These are phyloP conservation scores for Sphaerulina populicola DNA, from an alignment of 2,329 filamentous ascomycete genomes.

Conservation along the genomic window DNA sequence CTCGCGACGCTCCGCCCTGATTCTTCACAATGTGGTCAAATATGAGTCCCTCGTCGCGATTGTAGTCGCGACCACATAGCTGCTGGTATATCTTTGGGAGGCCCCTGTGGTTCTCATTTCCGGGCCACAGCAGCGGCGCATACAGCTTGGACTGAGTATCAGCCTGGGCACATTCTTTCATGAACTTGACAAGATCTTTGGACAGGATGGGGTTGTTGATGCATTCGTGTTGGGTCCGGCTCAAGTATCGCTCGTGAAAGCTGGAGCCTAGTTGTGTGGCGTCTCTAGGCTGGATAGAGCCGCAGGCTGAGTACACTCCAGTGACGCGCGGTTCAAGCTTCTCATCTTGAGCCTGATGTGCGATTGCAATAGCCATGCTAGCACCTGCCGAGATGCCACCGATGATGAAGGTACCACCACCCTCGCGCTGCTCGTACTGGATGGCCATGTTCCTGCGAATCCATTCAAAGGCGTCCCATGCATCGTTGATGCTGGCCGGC, in stretches of 20 bases:
- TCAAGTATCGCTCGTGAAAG: slow-evolving; percentile 33
- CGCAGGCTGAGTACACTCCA: slow-evolving; percentile 37
- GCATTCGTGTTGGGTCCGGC: slow-evolving; percentile 36
- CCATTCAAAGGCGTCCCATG: slow-evolving; percentile 41
- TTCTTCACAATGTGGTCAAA: slow-evolving; percentile 44
- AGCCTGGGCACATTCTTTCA: slow-evolving; percentile 10
- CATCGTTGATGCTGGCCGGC: slow-evolving; percentile 37
- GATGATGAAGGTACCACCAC: slow-evolving; percentile 41
- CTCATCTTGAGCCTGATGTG: slow-evolving; percentile 37
- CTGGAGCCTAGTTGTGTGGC: slow-evolving; percentile 25
- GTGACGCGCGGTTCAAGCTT: slow-evolving; percentile 22
- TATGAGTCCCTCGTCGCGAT: slow-evolving; percentile 46
- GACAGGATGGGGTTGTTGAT: slow-evolving; percentile 22
- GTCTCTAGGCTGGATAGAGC: slow-evolving; percentile 35
- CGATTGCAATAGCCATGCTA: slow-evolving; percentile 34
- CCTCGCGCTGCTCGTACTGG: slow-evolving; percentile 27
- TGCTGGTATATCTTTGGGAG: slow-evolving; percentile 45
- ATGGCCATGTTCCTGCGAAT: slow-evolving; percentile 33
- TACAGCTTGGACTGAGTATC: slow-evolving; percentile 9
- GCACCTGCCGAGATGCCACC: slow-evolving; percentile 42
- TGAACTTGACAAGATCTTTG: slow-evolving; percentile 11
- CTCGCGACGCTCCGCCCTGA: slow-evolving; percentile 36
- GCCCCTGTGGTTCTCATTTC: slow-evolving; percentile 22
- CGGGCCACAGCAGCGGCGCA: slow-evolving; percentile 12
- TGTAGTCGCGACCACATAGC: slow-evolving; percentile 43